A percentile compares a stretch with the other conserved stretches of the same genome.
Evolutionary conservation across 306 rosid genomes (phyloP).

Genomic region (Canavalia gladiata): DNA sequence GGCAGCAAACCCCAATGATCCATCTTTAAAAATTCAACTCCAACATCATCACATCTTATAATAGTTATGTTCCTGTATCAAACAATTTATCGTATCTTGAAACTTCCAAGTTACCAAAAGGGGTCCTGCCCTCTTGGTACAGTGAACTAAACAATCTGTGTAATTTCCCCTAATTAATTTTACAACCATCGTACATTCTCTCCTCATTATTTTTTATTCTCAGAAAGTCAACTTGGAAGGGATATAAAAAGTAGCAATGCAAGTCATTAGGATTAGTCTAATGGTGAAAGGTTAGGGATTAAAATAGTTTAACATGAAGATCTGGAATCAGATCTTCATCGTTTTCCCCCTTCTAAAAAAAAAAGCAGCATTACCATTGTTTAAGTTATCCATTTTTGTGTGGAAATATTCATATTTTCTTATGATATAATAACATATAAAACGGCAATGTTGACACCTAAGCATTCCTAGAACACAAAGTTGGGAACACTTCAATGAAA

Average conservation of each 20-base stretch:
- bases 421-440: neutral
- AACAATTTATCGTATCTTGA: neutral
- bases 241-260: neutral
- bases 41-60: neutral
- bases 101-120: constrained; percentile 10
- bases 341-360: too few relatives aligned
- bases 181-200: neutral
- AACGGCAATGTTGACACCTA: neutral
- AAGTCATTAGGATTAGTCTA: too few relatives aligned
- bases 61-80: neutral
- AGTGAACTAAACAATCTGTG: neutral
- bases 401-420: neutral
- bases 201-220: neutral
- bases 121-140: neutral
- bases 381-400: neutral
- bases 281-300: too few relatives aligned
- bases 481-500: neutral
- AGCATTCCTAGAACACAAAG: constrained; percentile 1
- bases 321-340: too few relatives aligned
- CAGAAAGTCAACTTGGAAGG: constrained; percentile 5
- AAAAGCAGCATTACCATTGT: neutral
- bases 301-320: too few relatives aligned
- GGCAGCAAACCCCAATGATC: neutral
- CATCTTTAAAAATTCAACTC: constrained; percentile 17
- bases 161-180: neutral